Percentiles rank a stretch among this genome's conserved stretches.
Evolutionary conservation across 352 stramenopile genomes (phyloP).

Genomic region (Blastocystis sp.): DNA sequence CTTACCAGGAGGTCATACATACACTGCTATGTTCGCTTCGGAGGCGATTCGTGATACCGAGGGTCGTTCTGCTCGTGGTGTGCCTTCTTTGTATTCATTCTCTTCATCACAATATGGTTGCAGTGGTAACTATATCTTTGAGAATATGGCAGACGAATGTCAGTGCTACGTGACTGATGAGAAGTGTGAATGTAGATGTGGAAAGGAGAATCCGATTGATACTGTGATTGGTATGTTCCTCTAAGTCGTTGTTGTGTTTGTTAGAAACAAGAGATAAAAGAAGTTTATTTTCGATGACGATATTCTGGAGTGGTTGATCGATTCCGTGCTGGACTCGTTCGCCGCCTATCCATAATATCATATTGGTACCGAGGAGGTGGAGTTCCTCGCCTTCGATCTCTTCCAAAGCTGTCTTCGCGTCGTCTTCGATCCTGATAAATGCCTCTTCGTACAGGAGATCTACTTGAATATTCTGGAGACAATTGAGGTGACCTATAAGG

Average conservation of each 20-base stretch:
- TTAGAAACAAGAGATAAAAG: constrained; percentile 8
- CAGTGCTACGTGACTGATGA: constrained; percentile 17
- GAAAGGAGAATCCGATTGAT: constrained; percentile 15
- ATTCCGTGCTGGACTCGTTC: neutral
- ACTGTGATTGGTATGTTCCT: constrained; percentile 24
- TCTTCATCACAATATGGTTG: constrained; percentile 20
- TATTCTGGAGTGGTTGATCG: neutral
- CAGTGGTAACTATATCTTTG: constrained; percentile 56
- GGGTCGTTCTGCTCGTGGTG: neutral
- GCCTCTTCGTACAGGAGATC: no score
- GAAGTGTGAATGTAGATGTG: constrained; percentile 63
- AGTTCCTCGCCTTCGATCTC: no score
- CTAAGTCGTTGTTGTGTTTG: constrained; percentile 21
- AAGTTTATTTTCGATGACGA: neutral
- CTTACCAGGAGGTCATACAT: constrained; percentile 21
- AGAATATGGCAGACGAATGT: constrained; percentile 52
- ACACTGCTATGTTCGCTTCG: constrained; percentile 1
- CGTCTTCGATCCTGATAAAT: no score
- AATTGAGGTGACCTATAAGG: no score
- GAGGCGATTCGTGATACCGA: neutral
- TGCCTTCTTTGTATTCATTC: constrained; percentile 7
- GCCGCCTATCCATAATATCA: neutral
- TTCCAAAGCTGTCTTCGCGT: no score
- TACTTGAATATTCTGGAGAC: no score
- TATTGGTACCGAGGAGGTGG: no score